Evolutionary conservation across 805 yeast species (phyloP).

Genomic region (Suhomyces xylopsoci): DNA sequence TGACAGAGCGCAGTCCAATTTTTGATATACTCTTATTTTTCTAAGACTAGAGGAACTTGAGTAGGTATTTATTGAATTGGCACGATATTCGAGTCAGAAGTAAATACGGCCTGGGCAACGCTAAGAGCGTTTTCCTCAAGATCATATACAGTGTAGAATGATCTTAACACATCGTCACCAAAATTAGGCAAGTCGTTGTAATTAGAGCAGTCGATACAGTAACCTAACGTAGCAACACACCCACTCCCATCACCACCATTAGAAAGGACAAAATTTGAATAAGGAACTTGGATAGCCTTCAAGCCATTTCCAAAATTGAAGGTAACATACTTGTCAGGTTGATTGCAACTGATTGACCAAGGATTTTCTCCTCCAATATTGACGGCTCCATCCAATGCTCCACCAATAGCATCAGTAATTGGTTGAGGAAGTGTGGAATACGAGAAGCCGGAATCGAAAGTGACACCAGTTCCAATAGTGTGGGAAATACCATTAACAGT

Average conservation of each 20-base stretch:
- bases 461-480: neutral
- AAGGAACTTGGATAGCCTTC: conserved; percentile 3
- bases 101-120: conserved; percentile 44
- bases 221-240: neutral
- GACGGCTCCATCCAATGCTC: neutral
- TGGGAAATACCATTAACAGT: neutral
- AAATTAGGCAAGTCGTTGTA: conserved; percentile 19
- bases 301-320: conserved; percentile 5
- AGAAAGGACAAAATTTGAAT: conserved; percentile 4
- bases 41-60: no score
- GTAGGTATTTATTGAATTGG: conserved; percentile 13
- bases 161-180: conserved; percentile 53
- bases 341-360: neutral
- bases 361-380: neutral
- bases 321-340: conserved; percentile 6
- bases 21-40: no score
- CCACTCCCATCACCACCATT: no score
- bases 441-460: neutral
- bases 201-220: neutral
- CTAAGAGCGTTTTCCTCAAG: conserved; percentile 43
- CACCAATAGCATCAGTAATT: neutral
- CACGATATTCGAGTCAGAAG: conserved; percentile 10
- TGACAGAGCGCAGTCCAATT: no score
- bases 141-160: conserved; percentile 55
- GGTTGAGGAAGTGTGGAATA: neutral